Percentiles rank a stretch among this genome's conserved stretches.
Conservation (phyloP, 495 filamentous ascomycete genomes). For the Hyaloscypha finlandica region DNA sequence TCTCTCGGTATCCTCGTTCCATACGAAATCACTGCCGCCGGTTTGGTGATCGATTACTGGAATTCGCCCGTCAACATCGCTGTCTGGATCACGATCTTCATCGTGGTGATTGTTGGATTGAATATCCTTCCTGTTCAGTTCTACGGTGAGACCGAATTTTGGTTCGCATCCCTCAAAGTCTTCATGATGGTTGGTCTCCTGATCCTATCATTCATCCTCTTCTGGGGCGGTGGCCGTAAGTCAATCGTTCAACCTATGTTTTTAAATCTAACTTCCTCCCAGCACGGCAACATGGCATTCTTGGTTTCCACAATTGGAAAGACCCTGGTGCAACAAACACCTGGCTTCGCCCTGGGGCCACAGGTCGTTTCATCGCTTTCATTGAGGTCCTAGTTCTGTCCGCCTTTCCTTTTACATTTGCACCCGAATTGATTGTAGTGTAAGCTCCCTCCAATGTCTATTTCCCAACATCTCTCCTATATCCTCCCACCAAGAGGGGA, state of each 20-base stretch:
- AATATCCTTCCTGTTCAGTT: slow-evolving; percentile 66
- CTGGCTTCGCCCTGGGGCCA: slow-evolving; percentile 37
- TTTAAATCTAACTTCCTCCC: not conserved
- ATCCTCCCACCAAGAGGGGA: too few species aligned
- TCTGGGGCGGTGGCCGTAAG: slow-evolving; percentile 74
- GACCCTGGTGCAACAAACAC: slow-evolving; percentile 55
- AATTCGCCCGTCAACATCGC: slow-evolving; percentile 63
- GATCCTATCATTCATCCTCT: slow-evolving; percentile 68
- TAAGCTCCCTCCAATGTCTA: too few species aligned
- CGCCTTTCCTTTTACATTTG: slow-evolving; percentile 58
- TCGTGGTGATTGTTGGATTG: slow-evolving; percentile 59
- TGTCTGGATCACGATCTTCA: slow-evolving; percentile 72
- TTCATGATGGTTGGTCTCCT: slow-evolving; percentile 66
- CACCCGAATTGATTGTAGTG: slow-evolving; percentile 56
- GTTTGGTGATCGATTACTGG: slow-evolving; percentile 75
- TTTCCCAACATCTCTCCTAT: too few species aligned
- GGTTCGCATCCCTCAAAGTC: slow-evolving; percentile 72
- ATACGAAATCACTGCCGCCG: slow-evolving; percentile 76
- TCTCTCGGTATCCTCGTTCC: slow-evolving; percentile 62
- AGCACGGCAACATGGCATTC: slow-evolving; percentile 54
- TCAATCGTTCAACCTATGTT: not conserved
- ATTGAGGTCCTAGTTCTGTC: slow-evolving; percentile 45
- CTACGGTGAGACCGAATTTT: slow-evolving; percentile 84
- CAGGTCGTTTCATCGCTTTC: slow-evolving; percentile 43
- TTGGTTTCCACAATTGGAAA: slow-evolving; percentile 80